Evolutionary conservation across 2,329 filamentous ascomycete genomes (phyloP), one percentile per base, ranked within the genome.

Genomic region (Tolypocladium ophioglossoides): DNA sequence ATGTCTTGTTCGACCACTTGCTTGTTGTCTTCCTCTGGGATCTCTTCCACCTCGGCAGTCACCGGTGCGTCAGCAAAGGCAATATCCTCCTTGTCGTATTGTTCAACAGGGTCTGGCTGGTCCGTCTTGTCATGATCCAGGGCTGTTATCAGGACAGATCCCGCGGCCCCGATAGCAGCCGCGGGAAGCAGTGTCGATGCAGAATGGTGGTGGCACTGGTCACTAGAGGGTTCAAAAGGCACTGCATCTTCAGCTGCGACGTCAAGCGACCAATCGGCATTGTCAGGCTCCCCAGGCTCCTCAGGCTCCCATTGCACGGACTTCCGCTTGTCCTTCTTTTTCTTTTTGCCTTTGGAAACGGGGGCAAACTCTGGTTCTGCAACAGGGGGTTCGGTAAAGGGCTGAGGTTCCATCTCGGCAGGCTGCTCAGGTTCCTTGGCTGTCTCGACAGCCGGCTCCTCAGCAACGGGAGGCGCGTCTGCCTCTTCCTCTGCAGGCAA

Each of bases 241-340:
- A 6, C 18, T 30, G 11, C 18, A 16, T 48, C 34, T 20, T 39
- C n/a, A 22, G 30, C 20, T 12, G 37, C 34, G 12, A 18, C 14
- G 1, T 48, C 3, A 11, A 18, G 27, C 18, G 30, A 10, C 16
- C n/a, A 27, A 34, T 20, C 27, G 20, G 5, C 18, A 20, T 18
- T 12, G 10, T 20, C 27, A 34, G 12, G 52, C 2, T 53, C 55
- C 16, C 54, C 51, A n/a, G 34, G 34, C 14, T 55, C 51, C 7
- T 61, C 55, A 2, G 55, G 52, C 11, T 63, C 60, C 47, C 54
- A 61, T 11, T 60, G 56, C 11, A 59, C 58, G 1, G 59, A 57
- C 52, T 63, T 63, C 14, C 55, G 39, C 40, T 55, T 57, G 22
- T 30, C 41, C n/a, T 56, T 57, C n/a, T 56, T 57, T 34, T 55